A percentile compares a stretch with the other conserved stretches of the same genome.
These are phyloP conservation scores for Pyronema domesticum DNA, from an alignment of 495 filamentous ascomycete species.

Conservation along the genomic window DNA sequence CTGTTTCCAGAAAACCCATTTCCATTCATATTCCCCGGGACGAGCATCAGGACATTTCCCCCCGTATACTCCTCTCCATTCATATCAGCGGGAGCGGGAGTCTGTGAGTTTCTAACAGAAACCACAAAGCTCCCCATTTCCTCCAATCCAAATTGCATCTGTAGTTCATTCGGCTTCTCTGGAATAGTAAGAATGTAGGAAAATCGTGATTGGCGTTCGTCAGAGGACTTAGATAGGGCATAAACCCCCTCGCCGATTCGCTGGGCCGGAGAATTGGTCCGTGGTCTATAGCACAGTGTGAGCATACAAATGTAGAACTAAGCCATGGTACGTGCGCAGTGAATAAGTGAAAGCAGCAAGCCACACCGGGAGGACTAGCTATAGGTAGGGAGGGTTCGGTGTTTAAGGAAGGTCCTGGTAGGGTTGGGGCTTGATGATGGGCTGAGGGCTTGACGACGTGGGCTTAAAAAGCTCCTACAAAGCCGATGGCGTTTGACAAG, in stretches of 20 bases:
- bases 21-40: background rate
- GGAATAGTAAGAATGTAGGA: slow-evolving; percentile 76
- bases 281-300: slow-evolving; percentile 28
- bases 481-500: no score
- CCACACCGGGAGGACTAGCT: background rate
- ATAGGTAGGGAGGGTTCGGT: no score
- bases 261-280: slow-evolving; percentile 51
- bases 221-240: slow-evolving; percentile 45
- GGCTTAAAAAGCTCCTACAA: no score
- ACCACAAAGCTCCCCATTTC: slow-evolving; percentile 61
- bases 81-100: slow-evolving; percentile 35
- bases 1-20: slow-evolving; percentile 22
- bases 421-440: background rate
- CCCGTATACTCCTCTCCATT: slow-evolving; percentile 51
- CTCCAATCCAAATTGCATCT: slow-evolving; percentile 56
- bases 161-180: slow-evolving; percentile 40
- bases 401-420: background rate
- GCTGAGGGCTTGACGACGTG: no score
- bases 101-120: slow-evolving; percentile 64
- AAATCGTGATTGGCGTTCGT: slow-evolving; percentile 53
- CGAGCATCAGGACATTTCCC: slow-evolving; percentile 34
- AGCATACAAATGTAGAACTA: background rate
- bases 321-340: background rate
- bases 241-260: slow-evolving; percentile 79
- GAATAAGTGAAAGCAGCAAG: no score